phyloP scores from a whole-genome alignment of 306 rosid genomes.

The Acmispon strigosus region DNA sequence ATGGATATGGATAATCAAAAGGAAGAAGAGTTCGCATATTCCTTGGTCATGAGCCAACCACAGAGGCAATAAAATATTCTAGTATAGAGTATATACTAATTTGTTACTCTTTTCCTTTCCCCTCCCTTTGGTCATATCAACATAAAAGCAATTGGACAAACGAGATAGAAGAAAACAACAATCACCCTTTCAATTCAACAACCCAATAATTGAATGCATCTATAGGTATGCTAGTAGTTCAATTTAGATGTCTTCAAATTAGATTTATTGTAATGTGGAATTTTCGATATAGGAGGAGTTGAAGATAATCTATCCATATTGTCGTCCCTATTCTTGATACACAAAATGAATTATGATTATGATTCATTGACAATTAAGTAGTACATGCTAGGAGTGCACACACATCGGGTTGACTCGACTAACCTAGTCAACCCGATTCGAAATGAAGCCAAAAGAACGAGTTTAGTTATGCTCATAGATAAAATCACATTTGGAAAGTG shows the following conservation, averaged over 20 bases:
- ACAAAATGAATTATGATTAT: neutral
- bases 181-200: slow-evolving; percentile 19
- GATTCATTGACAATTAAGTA: too few species aligned
- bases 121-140: slow-evolving; percentile 10
- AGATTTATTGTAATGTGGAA: neutral
- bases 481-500: too few species aligned
- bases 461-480: too few species aligned
- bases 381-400: too few species aligned
- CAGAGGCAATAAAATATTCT: neutral
- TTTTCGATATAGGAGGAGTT: neutral
- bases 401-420: too few species aligned
- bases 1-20: neutral
- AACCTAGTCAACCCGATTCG: too few species aligned
- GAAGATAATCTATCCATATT: slow-evolving; percentile 7
- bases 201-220: slow-evolving; percentile 13
- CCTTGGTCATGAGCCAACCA: slow-evolving; percentile 9
- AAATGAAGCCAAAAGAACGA: too few species aligned
- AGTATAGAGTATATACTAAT: neutral
- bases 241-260: neutral
- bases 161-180: neutral
- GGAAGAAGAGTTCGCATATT: slow-evolving; percentile 9
- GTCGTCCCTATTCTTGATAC: neutral
- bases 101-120: neutral
- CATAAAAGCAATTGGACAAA: slow-evolving; percentile 13
- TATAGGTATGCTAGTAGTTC: neutral